Conservation (phyloP, 2,329 filamentous ascomycete genomes). For the Alternaria postmessia region DNA sequence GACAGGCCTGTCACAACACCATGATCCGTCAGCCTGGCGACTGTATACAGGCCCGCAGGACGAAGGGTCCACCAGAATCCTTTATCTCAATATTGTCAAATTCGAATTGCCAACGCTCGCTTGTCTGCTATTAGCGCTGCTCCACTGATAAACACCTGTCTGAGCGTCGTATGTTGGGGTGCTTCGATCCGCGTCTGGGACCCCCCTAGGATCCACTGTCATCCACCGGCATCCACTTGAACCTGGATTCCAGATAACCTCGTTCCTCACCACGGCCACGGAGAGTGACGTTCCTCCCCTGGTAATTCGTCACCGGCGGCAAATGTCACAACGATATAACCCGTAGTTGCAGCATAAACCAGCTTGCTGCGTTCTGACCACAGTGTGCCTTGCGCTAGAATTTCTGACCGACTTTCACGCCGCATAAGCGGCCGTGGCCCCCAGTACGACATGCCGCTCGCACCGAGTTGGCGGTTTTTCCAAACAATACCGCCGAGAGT, state of each 20-base stretch:
- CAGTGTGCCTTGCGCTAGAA: slow-evolving; percentile 13
- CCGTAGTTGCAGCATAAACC: background rate
- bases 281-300: slow-evolving; percentile 4
- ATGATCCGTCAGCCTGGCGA: slow-evolving; percentile 11
- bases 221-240: slow-evolving; percentile 10
- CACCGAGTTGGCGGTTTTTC: slow-evolving; percentile 10
- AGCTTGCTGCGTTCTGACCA: background rate
- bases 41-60: background rate
- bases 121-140: slow-evolving; percentile 14
- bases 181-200: slow-evolving; percentile 18
- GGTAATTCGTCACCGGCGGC: background rate
- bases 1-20: background rate
- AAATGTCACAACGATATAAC: background rate
- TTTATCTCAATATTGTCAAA: slow-evolving; percentile 18
- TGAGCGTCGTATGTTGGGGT: slow-evolving; percentile 19
- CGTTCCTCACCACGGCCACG: background rate
- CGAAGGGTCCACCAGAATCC: slow-evolving; percentile 5
- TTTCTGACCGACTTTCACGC: slow-evolving; percentile 4
- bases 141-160: slow-evolving; percentile 29
- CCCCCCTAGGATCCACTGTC: slow-evolving; percentile 10
- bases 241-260: slow-evolving; percentile 4
- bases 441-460: slow-evolving; percentile 5
- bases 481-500: slow-evolving; percentile 2
- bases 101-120: slow-evolving; percentile 12
- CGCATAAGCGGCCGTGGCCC: slow-evolving; percentile 9